Conservation (phyloP, 257 asterid species). For the Salvia splendens region DNA sequence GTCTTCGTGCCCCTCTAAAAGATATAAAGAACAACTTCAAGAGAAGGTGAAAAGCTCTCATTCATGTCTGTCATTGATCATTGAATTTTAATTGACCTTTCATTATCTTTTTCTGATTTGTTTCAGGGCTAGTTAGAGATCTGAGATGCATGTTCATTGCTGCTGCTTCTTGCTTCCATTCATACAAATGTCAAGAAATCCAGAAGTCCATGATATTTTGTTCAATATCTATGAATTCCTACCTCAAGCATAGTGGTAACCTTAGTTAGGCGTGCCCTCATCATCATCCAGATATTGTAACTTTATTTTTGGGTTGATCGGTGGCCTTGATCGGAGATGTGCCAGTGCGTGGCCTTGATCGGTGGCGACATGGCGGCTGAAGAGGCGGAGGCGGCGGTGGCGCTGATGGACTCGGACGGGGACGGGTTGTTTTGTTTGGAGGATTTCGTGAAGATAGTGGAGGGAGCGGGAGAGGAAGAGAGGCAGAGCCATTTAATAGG, state of each 20-base stretch:
- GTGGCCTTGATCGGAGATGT: too few relatives aligned
- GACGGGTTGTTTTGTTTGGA: too few relatives aligned
- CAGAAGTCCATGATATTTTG: background rate
- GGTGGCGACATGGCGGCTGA: too few relatives aligned
- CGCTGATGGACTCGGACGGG: too few relatives aligned
- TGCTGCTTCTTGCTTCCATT: conserved; percentile 17
- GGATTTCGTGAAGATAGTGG: too few relatives aligned
- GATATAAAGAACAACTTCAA: conserved; percentile 61
- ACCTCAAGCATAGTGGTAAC: conserved; percentile 4
- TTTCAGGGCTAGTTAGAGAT: conserved; percentile 19
- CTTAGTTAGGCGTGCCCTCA: conserved; percentile 10
- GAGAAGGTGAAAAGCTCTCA: conserved; percentile 46
- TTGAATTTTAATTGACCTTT: conserved; percentile 4
- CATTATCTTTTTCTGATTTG: background rate
- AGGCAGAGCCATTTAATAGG: too few relatives aligned
- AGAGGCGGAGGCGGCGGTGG: too few relatives aligned
- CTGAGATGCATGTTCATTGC: background rate
- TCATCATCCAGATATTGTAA: background rate
- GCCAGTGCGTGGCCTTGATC: too few relatives aligned
- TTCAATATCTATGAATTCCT: background rate
- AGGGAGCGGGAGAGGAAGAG: too few relatives aligned
- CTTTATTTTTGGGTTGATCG: too few relatives aligned
- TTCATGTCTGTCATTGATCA: background rate
- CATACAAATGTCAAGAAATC: background rate
- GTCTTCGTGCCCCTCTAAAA: conserved; percentile 90